These are phyloP conservation scores for Talaromyces sp. DNA, from an alignment of 2,329 filamentous ascomycete species.

Conservation along the genomic window DNA sequence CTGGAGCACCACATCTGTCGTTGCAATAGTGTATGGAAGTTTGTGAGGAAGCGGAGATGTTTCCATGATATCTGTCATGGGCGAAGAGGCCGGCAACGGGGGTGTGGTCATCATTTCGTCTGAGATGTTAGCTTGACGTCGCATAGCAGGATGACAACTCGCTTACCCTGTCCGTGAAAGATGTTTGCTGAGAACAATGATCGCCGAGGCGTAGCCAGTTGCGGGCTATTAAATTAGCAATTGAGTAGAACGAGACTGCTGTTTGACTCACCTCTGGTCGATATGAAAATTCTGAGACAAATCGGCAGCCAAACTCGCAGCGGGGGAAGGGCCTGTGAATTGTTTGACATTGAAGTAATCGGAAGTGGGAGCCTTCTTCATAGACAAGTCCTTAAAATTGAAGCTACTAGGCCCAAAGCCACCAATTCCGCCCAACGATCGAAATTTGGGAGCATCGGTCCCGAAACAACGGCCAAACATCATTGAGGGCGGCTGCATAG, in stretches of 20 bases:
- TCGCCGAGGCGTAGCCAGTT: constrained; percentile 76
- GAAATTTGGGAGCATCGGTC: constrained; percentile 53
- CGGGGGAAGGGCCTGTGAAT: constrained; percentile 81
- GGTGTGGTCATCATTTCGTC: constrained; percentile 78
- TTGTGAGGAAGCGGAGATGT: constrained; percentile 92
- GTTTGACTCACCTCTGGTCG: constrained; percentile 70
- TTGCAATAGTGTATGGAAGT: constrained; percentile 58
- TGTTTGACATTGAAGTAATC: constrained; percentile 84
- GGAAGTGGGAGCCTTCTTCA: constrained; percentile 58
- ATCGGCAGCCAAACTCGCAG: constrained; percentile 85
- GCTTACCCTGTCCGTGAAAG: constrained; percentile 59
- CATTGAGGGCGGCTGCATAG: constrained; percentile 73
- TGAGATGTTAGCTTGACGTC: constrained; percentile 27
- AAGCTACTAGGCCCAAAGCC: constrained; percentile 63
- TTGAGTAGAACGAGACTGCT: background rate
- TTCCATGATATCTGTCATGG: constrained; percentile 79
- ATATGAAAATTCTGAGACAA: constrained; percentile 96
- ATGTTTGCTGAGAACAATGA: constrained; percentile 76
- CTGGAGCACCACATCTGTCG: constrained; percentile 60
- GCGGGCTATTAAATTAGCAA: constrained; percentile 58
- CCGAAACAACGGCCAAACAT: constrained; percentile 62
- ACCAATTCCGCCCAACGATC: constrained; percentile 52
- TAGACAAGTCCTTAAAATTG: constrained; percentile 72
- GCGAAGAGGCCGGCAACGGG: constrained; percentile 79
- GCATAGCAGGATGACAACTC: background rate